Percentiles rank a stretch among this genome's conserved stretches.
Conservation (phyloP, 495 filamentous ascomycete species). For the Beverwykella pulmonaria region DNA sequence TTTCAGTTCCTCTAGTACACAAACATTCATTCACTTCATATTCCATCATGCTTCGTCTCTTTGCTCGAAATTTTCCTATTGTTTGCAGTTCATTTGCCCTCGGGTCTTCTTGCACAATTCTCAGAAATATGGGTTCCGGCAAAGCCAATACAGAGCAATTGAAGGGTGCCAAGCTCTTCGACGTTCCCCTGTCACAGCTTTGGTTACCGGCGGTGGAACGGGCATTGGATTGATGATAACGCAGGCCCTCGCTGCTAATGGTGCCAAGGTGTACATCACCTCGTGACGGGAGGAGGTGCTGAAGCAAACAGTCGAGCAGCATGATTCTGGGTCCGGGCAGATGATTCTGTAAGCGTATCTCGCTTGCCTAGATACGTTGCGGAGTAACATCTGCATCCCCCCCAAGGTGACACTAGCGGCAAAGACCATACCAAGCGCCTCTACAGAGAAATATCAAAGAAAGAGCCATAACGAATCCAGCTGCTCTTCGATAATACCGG, state of each 20-base stretch:
- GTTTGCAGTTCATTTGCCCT: slow-evolving; percentile 7
- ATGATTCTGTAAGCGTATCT: slow-evolving; percentile 25
- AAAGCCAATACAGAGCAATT: slow-evolving; percentile 40
- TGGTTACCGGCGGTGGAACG: slow-evolving; percentile 46
- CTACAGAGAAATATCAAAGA: slow-evolving; percentile 39
- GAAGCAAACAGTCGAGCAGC: slow-evolving; percentile 38
- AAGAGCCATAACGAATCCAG: slow-evolving; percentile 44
- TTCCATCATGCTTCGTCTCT: slow-evolving; percentile 20
- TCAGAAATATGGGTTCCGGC: slow-evolving; percentile 23
- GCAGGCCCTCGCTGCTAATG: slow-evolving; percentile 75
- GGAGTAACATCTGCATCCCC: slow-evolving; percentile 14
- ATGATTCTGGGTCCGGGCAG: slow-evolving; percentile 38
- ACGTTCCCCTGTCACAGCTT: slow-evolving; percentile 44
- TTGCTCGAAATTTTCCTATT: not conserved
- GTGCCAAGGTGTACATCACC: slow-evolving; percentile 61
- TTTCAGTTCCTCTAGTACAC: not conserved
- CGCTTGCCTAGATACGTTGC: not conserved
- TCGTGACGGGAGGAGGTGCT: slow-evolving; percentile 42
- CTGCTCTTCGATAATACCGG: slow-evolving; percentile 48
- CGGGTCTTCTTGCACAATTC: not conserved
- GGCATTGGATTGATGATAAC: slow-evolving; percentile 76
- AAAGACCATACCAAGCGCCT: slow-evolving; percentile 41
- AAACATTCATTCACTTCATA: not conserved
- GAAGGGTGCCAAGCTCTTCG: slow-evolving; percentile 43
- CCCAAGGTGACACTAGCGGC: slow-evolving; percentile 41